A percentile compares a stretch with the other conserved stretches of the same genome.
phyloP scores from a whole-genome alignment of 73 alveolate genomes.

The Symbiodinium pilosum region DNA sequence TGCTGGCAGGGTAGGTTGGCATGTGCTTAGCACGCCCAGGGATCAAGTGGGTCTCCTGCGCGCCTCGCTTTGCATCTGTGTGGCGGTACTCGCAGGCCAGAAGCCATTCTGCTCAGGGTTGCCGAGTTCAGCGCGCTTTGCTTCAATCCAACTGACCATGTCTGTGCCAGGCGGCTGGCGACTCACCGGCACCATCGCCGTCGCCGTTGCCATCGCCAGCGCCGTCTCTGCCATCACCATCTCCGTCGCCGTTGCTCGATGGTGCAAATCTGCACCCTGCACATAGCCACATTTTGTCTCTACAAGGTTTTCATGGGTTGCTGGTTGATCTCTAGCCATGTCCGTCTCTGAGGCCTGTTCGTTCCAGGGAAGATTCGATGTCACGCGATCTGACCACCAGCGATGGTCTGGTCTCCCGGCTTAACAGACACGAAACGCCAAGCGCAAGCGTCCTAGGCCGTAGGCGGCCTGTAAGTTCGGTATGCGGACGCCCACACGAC shows the following conservation, averaged over 20 bases:
- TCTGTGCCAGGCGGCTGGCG: constrained; percentile 27
- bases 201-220: constrained; percentile 40
- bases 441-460: not conserved
- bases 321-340: no score
- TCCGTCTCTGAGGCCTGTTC: not conserved
- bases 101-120: not conserved
- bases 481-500: not conserved
- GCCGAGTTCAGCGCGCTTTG: not conserved
- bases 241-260: constrained; percentile 62
- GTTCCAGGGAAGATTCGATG: not conserved
- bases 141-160: not conserved
- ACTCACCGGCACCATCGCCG: constrained; percentile 57
- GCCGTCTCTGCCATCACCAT: constrained; percentile 55
- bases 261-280: constrained; percentile 9
- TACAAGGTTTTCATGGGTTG: no score
- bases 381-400: constrained; percentile 12
- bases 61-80: constrained; percentile 82
- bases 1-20: no score
- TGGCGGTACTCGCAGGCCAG: constrained; percentile 82
- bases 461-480: not conserved
- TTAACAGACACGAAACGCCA: not conserved
- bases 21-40: not conserved
- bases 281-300: not conserved
- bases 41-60: constrained; percentile 76
- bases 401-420: constrained; percentile 14